A percentile compares a stretch with the other conserved stretches of the same genome.
Conservation (phyloP, 2,329 filamentous ascomycete species). For the Colletotrichum cuscutae region DNA sequence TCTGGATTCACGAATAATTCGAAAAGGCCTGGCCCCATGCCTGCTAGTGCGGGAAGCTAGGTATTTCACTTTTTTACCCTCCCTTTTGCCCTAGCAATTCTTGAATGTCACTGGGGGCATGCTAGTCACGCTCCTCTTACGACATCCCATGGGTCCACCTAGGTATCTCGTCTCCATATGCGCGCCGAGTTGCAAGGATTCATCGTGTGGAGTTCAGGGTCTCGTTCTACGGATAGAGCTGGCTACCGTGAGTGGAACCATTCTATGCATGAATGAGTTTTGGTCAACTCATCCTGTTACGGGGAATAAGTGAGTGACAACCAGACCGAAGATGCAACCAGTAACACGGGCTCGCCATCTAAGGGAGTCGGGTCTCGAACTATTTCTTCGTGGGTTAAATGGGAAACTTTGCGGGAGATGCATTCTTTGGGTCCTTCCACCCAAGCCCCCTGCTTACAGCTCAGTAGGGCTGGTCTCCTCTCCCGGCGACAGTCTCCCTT, state of each 20-base stretch:
- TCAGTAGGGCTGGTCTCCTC: too few relatives aligned
- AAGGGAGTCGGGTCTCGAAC: too few relatives aligned
- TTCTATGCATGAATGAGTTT: not conserved
- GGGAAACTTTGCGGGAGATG: too few relatives aligned
- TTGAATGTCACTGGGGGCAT: conserved; percentile 1
- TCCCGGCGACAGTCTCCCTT: too few relatives aligned
- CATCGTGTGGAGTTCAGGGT: not conserved
- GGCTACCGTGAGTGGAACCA: not conserved
- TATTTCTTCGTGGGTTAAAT: too few relatives aligned
- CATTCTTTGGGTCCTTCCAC: too few relatives aligned
- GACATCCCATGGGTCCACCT: not conserved
- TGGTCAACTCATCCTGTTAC: not conserved
- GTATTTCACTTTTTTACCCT: not conserved
- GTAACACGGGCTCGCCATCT: not conserved
- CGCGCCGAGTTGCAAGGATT: not conserved
- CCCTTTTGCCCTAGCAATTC: not conserved
- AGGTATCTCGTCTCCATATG: not conserved
- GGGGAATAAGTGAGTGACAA: not conserved
- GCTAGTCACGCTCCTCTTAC: not conserved
- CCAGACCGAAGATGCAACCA: not conserved
- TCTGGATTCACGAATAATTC: too few relatives aligned
- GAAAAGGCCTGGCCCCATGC: too few relatives aligned
- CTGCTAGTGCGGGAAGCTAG: not conserved
- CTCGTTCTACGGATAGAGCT: not conserved
- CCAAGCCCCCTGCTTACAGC: too few relatives aligned